phyloP scores from a whole-genome alignment of 306 rosid species.

The Inga laurina region DNA sequence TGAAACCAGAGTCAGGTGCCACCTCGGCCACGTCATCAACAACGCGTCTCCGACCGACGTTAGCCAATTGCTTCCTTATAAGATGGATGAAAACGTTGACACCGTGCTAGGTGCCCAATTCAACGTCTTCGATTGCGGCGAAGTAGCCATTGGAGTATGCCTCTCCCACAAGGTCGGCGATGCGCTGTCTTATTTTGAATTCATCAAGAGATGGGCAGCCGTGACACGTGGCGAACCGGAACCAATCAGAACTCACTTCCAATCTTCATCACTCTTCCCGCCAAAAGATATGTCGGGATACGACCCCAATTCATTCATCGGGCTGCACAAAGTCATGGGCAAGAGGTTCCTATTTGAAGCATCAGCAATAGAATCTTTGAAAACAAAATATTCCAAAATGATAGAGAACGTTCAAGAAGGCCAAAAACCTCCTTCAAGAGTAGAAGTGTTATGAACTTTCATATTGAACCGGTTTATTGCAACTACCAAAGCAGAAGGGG shows the following conservation, averaged over 20 bases:
- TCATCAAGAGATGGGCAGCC: constrained; percentile 48
- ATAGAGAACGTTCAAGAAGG: not conserved
- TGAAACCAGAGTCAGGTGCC: constrained; percentile 36
- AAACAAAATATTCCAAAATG: constrained; percentile 1
- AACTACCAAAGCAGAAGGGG: not conserved
- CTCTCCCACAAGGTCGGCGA: constrained; percentile 51
- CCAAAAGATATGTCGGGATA: constrained; percentile 23
- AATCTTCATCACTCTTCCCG: constrained; percentile 37
- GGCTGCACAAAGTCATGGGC: constrained; percentile 12
- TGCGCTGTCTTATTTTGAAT: constrained; percentile 31
- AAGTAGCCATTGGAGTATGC: constrained; percentile 43
- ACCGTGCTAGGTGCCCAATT: constrained; percentile 34
- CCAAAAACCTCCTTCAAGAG: constrained; percentile 39
- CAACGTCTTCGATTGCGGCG: constrained; percentile 40
- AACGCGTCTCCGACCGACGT: constrained; percentile 29
- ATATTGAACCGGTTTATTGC: constrained; percentile 46
- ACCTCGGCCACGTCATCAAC: constrained; percentile 30
- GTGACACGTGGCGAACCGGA: constrained; percentile 20
- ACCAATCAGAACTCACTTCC: constrained; percentile 28
- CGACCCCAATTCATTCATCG: not conserved
- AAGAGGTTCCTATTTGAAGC: constrained; percentile 48
- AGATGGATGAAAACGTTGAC: constrained; percentile 24
- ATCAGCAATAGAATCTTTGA: constrained; percentile 37
- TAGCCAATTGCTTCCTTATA: constrained; percentile 41
- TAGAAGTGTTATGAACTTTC: constrained; percentile 45